Percentiles rank a stretch among this genome's conserved stretches.
phyloP scores from a whole-genome alignment of 2,329 filamentous ascomycete species.

The Trichoderma sp. region DNA sequence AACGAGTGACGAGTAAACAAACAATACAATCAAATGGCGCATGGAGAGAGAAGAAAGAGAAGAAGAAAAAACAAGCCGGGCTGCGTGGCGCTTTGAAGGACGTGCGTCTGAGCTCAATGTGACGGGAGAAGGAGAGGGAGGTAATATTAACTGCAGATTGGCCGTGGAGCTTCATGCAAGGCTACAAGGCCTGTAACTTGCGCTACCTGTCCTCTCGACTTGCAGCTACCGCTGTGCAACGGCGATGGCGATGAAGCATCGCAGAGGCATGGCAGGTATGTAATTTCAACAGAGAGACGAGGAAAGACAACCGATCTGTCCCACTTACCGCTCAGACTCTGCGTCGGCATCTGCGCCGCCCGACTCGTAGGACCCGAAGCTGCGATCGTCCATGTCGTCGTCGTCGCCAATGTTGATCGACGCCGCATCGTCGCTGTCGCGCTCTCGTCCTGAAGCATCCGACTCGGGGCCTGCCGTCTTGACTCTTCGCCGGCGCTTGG shows the following conservation, averaged over 20 bases:
- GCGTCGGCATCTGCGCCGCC: conserved; percentile 33
- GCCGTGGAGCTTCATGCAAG: conserved; percentile 1
- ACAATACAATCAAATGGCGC: not conserved
- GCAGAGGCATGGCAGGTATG: not conserved
- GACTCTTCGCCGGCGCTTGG: conserved; percentile 49
- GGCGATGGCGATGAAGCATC: not conserved
- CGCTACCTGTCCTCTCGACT: not conserved
- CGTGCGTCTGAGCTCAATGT: not conserved
- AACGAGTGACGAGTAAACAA: not conserved
- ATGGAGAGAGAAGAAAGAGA: not conserved
- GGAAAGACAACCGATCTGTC: not conserved
- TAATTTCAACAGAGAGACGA: not conserved
- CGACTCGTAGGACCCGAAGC: conserved; percentile 36
- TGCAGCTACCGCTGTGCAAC: not conserved
- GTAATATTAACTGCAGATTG: conserved; percentile 2
- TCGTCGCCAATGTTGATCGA: conserved; percentile 33
- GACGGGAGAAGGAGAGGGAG: not conserved
- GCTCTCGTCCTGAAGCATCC: conserved; percentile 29
- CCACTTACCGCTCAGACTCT: conserved; percentile 29
- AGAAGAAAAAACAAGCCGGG: not conserved
- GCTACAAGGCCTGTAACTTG: not conserved
- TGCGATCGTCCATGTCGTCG: conserved; percentile 33
- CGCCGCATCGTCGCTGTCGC: conserved; percentile 33
- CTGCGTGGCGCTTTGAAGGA: not conserved
- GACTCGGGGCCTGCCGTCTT: conserved; percentile 41